Evolutionary conservation across 345 rosid species (phyloP).

Genomic region (Murraya koenigii): DNA sequence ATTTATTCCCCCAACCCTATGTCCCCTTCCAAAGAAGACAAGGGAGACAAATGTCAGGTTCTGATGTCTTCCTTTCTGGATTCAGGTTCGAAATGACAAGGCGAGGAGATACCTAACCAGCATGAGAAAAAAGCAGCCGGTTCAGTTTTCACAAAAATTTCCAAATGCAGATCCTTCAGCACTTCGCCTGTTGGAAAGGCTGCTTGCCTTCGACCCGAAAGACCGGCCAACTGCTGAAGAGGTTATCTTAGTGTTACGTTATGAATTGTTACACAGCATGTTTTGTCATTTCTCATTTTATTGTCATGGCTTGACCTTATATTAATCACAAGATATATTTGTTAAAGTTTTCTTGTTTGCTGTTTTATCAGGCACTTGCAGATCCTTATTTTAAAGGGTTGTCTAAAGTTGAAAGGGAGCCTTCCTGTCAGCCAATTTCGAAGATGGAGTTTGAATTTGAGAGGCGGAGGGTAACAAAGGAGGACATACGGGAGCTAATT

Average conservation of each 20-base stretch:
- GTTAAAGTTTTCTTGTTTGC: not conserved
- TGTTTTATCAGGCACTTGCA: conserved; percentile 62
- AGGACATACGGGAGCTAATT: conserved; percentile 82
- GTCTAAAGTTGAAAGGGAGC: conserved; percentile 91
- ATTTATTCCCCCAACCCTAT: not conserved
- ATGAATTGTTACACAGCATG: not conserved
- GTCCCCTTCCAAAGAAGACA: not conserved
- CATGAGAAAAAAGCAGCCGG: conserved; percentile 90
- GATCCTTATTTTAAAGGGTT: conserved; percentile 92
- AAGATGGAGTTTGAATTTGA: conserved; percentile 99
- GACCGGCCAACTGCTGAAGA: conserved; percentile 90
- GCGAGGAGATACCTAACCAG: conserved; percentile 88
- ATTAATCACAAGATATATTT: not conserved
- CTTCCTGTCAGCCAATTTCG: conserved; percentile 86
- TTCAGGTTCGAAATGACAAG: conserved; percentile 89
- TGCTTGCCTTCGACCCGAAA: conserved; percentile 94
- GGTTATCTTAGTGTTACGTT: conserved; percentile 35
- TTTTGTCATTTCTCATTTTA: not conserved
- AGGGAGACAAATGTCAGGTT: not conserved
- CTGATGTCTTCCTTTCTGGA: conserved; percentile 4
- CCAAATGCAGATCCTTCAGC: conserved; percentile 86
- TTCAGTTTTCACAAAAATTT: conserved; percentile 70
- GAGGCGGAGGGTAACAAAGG: conserved; percentile 87
- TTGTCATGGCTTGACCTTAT: not conserved
- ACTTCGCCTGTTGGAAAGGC: conserved; percentile 59